A percentile compares a stretch with the other conserved stretches of the same genome.
These are phyloP conservation scores for Castanospermum australe DNA, from an alignment of 306 rosid genomes.

Conservation along the genomic window DNA sequence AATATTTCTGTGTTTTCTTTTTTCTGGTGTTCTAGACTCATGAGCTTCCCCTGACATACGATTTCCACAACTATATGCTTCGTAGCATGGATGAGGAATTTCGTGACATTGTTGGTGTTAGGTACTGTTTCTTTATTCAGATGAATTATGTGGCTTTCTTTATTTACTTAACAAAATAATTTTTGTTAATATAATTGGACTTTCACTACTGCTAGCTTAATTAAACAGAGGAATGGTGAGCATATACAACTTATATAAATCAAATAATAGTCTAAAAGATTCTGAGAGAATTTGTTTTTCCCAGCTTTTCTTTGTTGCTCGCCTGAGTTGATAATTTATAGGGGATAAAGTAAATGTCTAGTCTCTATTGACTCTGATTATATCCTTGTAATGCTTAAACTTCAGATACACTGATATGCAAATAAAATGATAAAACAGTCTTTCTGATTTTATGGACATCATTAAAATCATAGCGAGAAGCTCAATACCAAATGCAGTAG, in stretches of 20 bases:
- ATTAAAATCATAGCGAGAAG: not conserved
- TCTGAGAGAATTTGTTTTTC: not conserved
- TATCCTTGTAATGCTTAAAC: not conserved
- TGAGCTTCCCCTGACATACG: slow-evolving; percentile 71
- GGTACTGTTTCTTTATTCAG: slow-evolving; percentile 40
- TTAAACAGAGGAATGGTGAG: not conserved
- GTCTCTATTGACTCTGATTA: not conserved
- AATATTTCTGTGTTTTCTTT: slow-evolving; percentile 22
- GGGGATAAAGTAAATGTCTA: not conserved
- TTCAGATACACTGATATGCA: not conserved
- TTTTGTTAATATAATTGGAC: not conserved
- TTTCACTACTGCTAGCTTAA: not conserved
- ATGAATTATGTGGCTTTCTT: slow-evolving; percentile 15
- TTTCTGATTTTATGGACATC: not conserved
- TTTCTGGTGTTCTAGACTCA: slow-evolving; percentile 56
- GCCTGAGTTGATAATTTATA: not conserved
- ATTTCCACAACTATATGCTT: slow-evolving; percentile 90
- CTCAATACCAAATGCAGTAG: not conserved
- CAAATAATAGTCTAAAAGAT: not conserved
- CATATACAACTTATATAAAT: not conserved
- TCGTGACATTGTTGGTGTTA: slow-evolving; percentile 82
- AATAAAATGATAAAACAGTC: not conserved
- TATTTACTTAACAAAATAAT: not conserved
- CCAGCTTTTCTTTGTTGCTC: not conserved
- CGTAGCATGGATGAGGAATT: slow-evolving; percentile 98